These are phyloP conservation scores for Viridothelium virens DNA, from an alignment of 495 filamentous ascomycete species.

Conservation along the genomic window DNA sequence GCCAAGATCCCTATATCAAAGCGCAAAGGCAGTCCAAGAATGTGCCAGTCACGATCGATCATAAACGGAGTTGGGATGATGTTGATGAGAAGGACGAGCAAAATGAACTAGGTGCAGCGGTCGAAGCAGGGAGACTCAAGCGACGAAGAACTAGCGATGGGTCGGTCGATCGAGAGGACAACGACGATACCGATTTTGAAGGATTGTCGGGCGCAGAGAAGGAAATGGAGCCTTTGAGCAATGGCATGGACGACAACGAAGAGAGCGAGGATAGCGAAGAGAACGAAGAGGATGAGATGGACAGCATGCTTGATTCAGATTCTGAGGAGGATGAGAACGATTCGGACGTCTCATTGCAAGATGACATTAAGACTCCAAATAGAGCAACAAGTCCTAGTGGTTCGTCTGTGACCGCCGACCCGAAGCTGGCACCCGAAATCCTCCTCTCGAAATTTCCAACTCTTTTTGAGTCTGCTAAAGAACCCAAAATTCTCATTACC, in stretches of 20 bases:
- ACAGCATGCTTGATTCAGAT: conserved; percentile 61
- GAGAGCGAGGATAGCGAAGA: conserved; percentile 39
- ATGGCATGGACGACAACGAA: no score
- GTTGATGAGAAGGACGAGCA: conserved; percentile 60
- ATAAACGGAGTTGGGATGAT: conserved; percentile 89
- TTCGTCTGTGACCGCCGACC: conserved; percentile 29
- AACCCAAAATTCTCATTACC: conserved; percentile 81
- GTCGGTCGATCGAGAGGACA: not conserved
- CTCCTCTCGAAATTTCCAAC: conserved; percentile 56
- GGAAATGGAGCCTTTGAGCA: conserved; percentile 9
- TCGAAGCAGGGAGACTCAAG: conserved; percentile 72
- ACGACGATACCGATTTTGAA: conserved; percentile 5
- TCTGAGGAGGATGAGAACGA: conserved; percentile 42
- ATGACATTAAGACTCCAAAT: conserved; percentile 17
- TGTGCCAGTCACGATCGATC: conserved; percentile 74
- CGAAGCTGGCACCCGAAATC: conserved; percentile 37
- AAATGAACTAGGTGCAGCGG: conserved; percentile 55
- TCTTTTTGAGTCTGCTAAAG: conserved; percentile 57
- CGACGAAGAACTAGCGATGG: conserved; percentile 43
- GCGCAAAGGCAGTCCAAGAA: conserved; percentile 66
- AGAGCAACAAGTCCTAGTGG: conserved; percentile 24
- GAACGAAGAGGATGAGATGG: conserved; percentile 49
- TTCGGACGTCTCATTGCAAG: conserved; percentile 27
- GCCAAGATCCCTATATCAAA: conserved; percentile 68
- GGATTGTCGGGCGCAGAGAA: conserved; percentile 27